These are phyloP conservation scores for Grifola frondosa DNA, from an alignment of 1,284 basidiomycete genomes.

Conservation along the genomic window DNA sequence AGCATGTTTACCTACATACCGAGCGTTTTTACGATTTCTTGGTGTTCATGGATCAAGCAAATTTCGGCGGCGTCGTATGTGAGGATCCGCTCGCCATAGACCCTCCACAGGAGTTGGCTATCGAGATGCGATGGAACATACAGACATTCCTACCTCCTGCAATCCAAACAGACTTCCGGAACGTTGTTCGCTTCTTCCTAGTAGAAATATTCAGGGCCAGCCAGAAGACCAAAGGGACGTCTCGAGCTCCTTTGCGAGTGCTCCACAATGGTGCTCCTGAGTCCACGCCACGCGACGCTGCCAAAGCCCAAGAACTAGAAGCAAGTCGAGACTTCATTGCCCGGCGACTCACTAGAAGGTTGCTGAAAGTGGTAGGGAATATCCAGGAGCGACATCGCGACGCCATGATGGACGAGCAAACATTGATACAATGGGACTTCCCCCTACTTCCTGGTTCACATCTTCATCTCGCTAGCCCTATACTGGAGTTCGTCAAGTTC, in stretches of 20 bases:
- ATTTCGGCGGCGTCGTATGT: constrained; percentile 89
- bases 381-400: constrained; percentile 69
- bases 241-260: constrained; percentile 73
- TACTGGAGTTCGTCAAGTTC: constrained; percentile 91
- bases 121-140: constrained; percentile 97
- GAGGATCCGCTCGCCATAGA: constrained; percentile 71
- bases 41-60: constrained; percentile 94
- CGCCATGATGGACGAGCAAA: constrained; percentile 58
- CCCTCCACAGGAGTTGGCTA: constrained; percentile 61
- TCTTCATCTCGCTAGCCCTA: constrained; percentile 72
- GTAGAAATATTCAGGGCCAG: constrained; percentile 83
- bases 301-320: constrained; percentile 71
- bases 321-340: constrained; percentile 74
- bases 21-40: constrained; percentile 94
- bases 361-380: constrained; percentile 72
- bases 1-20: constrained; percentile 87
- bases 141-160: constrained; percentile 85
- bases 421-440: constrained; percentile 69
- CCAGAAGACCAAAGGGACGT: constrained; percentile 56
- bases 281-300: constrained; percentile 62
- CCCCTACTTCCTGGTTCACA: constrained; percentile 88
- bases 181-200: constrained; percentile 81
- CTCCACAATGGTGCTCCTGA: constrained; percentile 72
- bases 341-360: constrained; percentile 78
- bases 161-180: constrained; percentile 79